phyloP scores from a whole-genome alignment of 2,329 filamentous ascomycete species.

The Fonsecaea nubica region DNA sequence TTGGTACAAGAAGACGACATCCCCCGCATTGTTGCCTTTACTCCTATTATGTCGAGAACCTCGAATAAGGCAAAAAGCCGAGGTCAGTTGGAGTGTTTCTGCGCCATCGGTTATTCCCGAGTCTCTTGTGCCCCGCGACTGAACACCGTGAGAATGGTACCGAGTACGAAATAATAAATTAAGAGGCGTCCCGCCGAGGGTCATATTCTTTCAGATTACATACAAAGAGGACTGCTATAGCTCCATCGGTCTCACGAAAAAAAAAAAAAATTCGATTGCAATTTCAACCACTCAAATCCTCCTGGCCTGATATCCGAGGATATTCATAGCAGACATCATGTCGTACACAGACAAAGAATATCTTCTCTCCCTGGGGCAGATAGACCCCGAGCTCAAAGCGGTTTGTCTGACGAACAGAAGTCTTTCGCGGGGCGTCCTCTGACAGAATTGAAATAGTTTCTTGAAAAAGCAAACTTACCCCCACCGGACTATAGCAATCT shows the following conservation, averaged over 20 bases:
- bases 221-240: background rate
- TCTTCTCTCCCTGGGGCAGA: conserved; percentile 41
- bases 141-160: background rate
- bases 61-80: conserved; percentile 8
- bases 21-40: conserved; percentile 4
- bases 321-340: conserved; percentile 10
- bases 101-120: background rate
- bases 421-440: conserved; percentile 1
- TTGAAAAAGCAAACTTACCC: conserved; percentile 36
- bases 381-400: conserved; percentile 43
- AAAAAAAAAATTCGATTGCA: background rate
- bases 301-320: background rate
- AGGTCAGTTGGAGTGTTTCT: conserved; percentile 2
- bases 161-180: background rate
- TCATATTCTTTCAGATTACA: background rate
- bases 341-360: conserved; percentile 38
- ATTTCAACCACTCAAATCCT: background rate
- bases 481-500: conserved; percentile 33
- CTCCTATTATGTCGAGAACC: background rate
- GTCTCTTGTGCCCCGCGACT: background rate
- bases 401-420: conserved; percentile 32
- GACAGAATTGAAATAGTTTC: conserved; percentile 29
- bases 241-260: background rate
- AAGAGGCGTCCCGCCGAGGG: conserved; percentile 5
- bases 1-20: background rate